Evolutionary conservation across 2,329 filamentous ascomycete genomes (phyloP).

Genomic region (Canariomyces notabilis): DNA sequence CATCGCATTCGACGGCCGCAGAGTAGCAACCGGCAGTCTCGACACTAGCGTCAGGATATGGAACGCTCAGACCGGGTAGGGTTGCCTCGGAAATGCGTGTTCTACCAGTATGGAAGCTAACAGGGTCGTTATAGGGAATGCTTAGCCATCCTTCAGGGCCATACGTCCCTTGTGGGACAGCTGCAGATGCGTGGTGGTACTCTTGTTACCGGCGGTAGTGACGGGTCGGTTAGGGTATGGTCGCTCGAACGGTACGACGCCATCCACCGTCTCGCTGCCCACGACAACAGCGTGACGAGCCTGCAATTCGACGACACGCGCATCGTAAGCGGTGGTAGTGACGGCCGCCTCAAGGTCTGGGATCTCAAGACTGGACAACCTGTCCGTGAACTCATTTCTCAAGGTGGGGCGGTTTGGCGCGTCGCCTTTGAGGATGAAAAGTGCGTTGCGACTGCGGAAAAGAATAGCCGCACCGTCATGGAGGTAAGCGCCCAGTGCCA

Average conservation of each 20-base stretch:
- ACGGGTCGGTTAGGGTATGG: constrained; percentile 95
- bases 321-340: constrained; percentile 92
- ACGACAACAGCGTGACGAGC: constrained; percentile 97
- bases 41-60: constrained; percentile 97
- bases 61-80: constrained; percentile 83
- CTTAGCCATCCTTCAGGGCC: constrained; percentile 87
- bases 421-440: constrained; percentile 99
- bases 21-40: constrained; percentile 90
- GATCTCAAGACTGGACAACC: constrained; percentile 87
- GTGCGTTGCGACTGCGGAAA: constrained; percentile 88
- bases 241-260: constrained; percentile 84
- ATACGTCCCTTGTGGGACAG: constrained; percentile 94
- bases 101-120: constrained; percentile 27
- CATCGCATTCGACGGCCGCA: constrained; percentile 90
- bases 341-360: constrained; percentile 98
- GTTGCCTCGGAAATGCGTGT: constrained; percentile 16
- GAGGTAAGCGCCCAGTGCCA: constrained; percentile 59
- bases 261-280: constrained; percentile 89
- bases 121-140: constrained; percentile 54
- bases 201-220: constrained; percentile 90
- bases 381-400: constrained; percentile 84
- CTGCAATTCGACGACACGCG: constrained; percentile 94
- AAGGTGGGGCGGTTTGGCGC: constrained; percentile 93
- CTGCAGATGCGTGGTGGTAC: constrained; percentile 93
- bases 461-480: constrained; percentile 87